Conservation (phyloP, 306 rosid species). For the Abrus precatorius region DNA sequence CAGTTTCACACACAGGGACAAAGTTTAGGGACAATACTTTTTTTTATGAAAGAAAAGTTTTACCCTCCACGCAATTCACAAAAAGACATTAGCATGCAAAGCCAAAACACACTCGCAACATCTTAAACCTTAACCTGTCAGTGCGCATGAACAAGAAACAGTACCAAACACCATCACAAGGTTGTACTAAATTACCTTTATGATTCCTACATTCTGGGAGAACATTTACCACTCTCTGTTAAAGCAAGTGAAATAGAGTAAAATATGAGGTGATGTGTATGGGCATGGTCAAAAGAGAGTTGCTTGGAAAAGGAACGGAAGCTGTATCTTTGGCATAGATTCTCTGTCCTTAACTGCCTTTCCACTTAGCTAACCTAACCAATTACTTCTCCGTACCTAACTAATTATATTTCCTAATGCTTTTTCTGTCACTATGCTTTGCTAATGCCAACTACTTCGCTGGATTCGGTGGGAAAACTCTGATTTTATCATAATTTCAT, state of each 20-base stretch:
- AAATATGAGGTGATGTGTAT: slow-evolving; percentile 28
- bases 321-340: slow-evolving; percentile 46
- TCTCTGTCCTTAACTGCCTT: slow-evolving; percentile 45
- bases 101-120: background rate
- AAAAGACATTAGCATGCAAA: slow-evolving; percentile 16
- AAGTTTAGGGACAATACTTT: slow-evolving; percentile 7
- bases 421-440: slow-evolving; percentile 1
- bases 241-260: slow-evolving; percentile 33
- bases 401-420: slow-evolving; percentile 36
- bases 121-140: background rate
- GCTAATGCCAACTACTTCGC: slow-evolving; percentile 10
- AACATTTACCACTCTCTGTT: background rate
- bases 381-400: slow-evolving; percentile 44
- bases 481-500: background rate
- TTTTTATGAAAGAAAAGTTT: background rate
- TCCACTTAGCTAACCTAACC: slow-evolving; percentile 47
- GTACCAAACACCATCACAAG: background rate
- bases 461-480: slow-evolving; percentile 50
- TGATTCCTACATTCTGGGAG: background rate
- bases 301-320: slow-evolving; percentile 48
- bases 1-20: slow-evolving; percentile 9
- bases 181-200: slow-evolving; percentile 3
- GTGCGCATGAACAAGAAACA: slow-evolving; percentile 42
- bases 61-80: slow-evolving; percentile 43
- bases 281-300: slow-evolving; percentile 28